phyloP scores from a whole-genome alignment of 768 basidiomycete genomes.

The Mycena rebaudengoi region DNA sequence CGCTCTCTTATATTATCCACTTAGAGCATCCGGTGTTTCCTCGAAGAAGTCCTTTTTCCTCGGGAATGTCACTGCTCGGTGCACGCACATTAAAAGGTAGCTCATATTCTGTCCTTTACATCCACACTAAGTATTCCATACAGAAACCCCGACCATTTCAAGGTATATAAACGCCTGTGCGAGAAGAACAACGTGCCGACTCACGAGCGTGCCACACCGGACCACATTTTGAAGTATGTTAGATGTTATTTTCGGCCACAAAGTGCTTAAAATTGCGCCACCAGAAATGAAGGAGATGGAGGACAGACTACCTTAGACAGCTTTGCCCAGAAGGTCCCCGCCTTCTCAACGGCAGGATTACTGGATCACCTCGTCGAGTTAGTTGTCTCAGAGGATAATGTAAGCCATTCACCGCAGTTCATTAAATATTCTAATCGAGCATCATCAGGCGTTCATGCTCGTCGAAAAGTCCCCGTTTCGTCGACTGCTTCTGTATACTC shows the following conservation, averaged over 20 bases:
- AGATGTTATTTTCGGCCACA: neutral
- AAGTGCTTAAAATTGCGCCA: neutral
- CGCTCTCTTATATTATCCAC: neutral
- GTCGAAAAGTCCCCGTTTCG: conserved; percentile 30
- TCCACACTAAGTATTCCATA: neutral
- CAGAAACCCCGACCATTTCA: conserved; percentile 10
- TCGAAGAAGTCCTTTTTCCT: neutral
- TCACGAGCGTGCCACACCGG: conserved; percentile 7
- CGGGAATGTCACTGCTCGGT: neutral
- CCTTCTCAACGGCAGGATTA: conserved; percentile 28
- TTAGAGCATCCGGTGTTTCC: neutral
- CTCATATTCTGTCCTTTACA: neutral
- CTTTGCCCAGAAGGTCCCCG: conserved; percentile 17
- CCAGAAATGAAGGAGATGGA: neutral
- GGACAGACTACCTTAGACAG: conserved; percentile 26
- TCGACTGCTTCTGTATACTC: conserved; percentile 26
- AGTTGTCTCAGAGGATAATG: conserved; percentile 31
- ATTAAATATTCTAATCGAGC: neutral
- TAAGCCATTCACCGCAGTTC: neutral
- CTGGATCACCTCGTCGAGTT: conserved; percentile 31
- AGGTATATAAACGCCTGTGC: conserved; percentile 20
- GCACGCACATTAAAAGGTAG: conserved; percentile 1
- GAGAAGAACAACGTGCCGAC: conserved; percentile 12
- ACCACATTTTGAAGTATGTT: neutral
- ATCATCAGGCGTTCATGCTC: conserved; percentile 33